Evolutionary conservation across 768 basidiomycete species (phyloP).

Genomic region (Suillus americanus): DNA sequence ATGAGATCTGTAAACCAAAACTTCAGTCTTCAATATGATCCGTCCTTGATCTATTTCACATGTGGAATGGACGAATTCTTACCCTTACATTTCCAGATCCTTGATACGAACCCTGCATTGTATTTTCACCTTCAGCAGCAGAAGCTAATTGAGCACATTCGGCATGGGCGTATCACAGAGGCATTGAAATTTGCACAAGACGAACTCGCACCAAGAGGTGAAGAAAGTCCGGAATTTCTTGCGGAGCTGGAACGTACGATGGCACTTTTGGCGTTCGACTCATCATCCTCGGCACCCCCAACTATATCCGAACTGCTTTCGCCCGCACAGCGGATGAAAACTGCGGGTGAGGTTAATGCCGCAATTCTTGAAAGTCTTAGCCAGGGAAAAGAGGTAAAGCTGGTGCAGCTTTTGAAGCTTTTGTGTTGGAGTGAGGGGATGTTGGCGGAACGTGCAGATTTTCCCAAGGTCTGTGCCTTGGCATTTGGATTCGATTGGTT

Average conservation of each 20-base stretch:
- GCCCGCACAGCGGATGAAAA: conserved; percentile 86
- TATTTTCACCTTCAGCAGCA: conserved; percentile 97
- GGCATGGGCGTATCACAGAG: conserved; percentile 71
- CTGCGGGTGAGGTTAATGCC: conserved; percentile 94
- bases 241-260: conserved; percentile 92
- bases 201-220: conserved; percentile 92
- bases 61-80: conserved; percentile 8
- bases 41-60: conserved; percentile 14
- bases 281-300: conserved; percentile 50
- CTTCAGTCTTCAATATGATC: conserved; percentile 98
- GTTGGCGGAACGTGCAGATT: conserved; percentile 75
- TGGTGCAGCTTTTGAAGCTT: conserved; percentile 78
- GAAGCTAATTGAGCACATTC: conserved; percentile 92
- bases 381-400: conserved; percentile 90
- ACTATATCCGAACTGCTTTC: conserved; percentile 78
- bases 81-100: conserved; percentile 60
- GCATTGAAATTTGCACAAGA: conserved; percentile 91
- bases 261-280: conserved; percentile 85
- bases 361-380: conserved; percentile 91
- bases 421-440: conserved; percentile 86
- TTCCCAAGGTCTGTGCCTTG: conserved; percentile 61
- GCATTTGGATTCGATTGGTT: conserved; percentile 22
- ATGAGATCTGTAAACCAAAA: conserved; percentile 77
- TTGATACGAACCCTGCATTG: conserved; percentile 91
- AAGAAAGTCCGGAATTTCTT: conserved; percentile 92